Evolutionary conservation across 2,329 filamentous ascomycete genomes (phyloP), one percentile per base, ranked within the genome.

Genomic region (Ophiobolus disseminans): DNA sequence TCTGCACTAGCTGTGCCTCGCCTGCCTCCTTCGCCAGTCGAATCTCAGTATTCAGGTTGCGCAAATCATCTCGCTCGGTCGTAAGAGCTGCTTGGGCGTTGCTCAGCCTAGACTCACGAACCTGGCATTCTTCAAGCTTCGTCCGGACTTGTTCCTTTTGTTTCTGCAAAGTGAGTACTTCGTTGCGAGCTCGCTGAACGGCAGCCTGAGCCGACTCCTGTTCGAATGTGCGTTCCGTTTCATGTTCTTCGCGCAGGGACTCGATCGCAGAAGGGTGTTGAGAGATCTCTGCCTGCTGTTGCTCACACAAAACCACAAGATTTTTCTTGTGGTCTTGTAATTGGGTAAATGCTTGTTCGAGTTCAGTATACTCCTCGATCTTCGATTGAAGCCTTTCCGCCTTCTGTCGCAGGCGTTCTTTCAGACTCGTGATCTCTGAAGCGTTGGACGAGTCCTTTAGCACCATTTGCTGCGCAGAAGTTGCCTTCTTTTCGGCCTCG

Each of bases 71-170:
- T 23, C 50, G 42, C 16, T 67, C 55, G 14, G 17, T 20, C 0
- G 16, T 9, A 13, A 55, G 36, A 7, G 21, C 32, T 4, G 40
- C 23, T 28, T 62, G 46, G 8, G 38, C 39, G 37, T 53, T 40
- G 8, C 46, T 48, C 13, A 57, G 25, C 23, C 45, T 45, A 4
- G 22, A 10, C 16, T 62, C 54, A 4, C 43, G 50, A n/a, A 14
- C 30, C 10, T 45, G 53, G 20, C n/a, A 21, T 8, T 45, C 34
- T n/a, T 59, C 45, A 17, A 67, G 30, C 6, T 19, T 39, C 7
- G 40, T 28, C 13, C 41, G 26, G 1, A 66, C 20, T 1, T 53
- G 22, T 17, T 48, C 26, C 2, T 57, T 66, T 16, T 63, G 49
- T 7, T 50, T 39, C 13, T 58, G 41, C 2, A 63, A 28, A 4